A percentile compares a stretch with the other conserved stretches of the same genome.
Evolutionary conservation across 2,329 filamentous ascomycete species (phyloP).

Genomic region (Alternaria viburni): DNA sequence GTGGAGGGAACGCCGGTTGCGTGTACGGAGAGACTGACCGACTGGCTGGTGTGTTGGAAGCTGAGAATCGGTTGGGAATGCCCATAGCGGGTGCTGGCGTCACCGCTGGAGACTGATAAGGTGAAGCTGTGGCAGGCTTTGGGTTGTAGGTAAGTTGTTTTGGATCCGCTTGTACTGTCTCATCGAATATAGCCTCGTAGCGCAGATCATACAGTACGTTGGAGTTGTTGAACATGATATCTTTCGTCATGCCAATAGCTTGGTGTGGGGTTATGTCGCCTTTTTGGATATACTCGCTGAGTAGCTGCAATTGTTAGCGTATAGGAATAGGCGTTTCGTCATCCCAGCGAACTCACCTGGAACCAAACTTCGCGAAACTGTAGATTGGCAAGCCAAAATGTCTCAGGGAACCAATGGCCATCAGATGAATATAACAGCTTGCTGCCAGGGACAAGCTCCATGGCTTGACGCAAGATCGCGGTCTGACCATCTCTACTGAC

Average conservation of each 20-base stretch:
- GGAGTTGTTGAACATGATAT: slow-evolving; percentile 77
- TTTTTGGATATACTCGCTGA: slow-evolving; percentile 70
- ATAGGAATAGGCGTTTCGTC: not conserved
- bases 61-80: slow-evolving; percentile 4
- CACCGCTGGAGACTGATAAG: slow-evolving; percentile 12
- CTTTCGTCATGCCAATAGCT: slow-evolving; percentile 68
- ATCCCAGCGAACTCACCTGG: slow-evolving; percentile 55
- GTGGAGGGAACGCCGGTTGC: slow-evolving; percentile 34
- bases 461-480: slow-evolving; percentile 70
- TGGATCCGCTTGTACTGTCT: slow-evolving; percentile 24
- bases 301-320: slow-evolving; percentile 54
- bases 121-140: slow-evolving; percentile 27
- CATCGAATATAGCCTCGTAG: slow-evolving; percentile 47
- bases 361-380: slow-evolving; percentile 76
- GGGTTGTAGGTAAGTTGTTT: slow-evolving; percentile 34
- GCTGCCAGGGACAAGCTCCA: slow-evolving; percentile 76
- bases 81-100: slow-evolving; percentile 13
- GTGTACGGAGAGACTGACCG: slow-evolving; percentile 21
- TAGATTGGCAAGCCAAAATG: slow-evolving; percentile 72
- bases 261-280: slow-evolving; percentile 66
- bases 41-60: slow-evolving; percentile 6
- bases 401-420: slow-evolving; percentile 80
- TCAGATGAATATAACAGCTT: slow-evolving; percentile 84
- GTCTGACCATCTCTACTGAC: slow-evolving; percentile 79
- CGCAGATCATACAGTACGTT: slow-evolving; percentile 75